Percentiles rank a stretch among this genome's conserved stretches.
These are phyloP conservation scores for Hyphopichia wangnamkhiaoensis DNA, from an alignment of 1,139 yeast species.

Conservation along the genomic window DNA sequence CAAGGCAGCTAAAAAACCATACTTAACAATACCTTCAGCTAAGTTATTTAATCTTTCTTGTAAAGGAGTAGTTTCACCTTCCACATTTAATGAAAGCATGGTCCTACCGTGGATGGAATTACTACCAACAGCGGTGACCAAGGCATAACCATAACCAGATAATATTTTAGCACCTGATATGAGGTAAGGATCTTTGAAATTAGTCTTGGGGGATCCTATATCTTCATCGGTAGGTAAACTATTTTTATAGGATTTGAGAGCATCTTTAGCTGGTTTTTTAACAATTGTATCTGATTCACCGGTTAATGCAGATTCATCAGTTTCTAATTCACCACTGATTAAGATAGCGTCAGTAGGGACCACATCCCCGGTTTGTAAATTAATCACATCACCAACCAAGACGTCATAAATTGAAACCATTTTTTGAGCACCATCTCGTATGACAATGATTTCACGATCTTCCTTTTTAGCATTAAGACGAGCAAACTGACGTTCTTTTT, in stretches of 20 bases:
- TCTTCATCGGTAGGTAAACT: constrained; percentile 42
- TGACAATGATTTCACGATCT: constrained; percentile 75
- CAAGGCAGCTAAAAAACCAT: constrained; percentile 84
- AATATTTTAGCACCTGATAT: constrained; percentile 89
- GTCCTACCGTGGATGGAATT: constrained; percentile 91
- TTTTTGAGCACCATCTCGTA: constrained; percentile 69
- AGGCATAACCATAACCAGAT: constrained; percentile 82
- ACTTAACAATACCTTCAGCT: constrained; percentile 92
- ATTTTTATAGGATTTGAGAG: constrained; percentile 35
- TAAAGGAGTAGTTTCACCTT: constrained; percentile 83
- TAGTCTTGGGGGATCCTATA: constrained; percentile 46
- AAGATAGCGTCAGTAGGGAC: constrained; percentile 86
- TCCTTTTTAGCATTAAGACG: constrained; percentile 85
- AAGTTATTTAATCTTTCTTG: constrained; percentile 78
- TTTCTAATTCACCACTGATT: constrained; percentile 75
- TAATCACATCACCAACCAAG: constrained; percentile 81
- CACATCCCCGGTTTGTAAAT: constrained; percentile 90
- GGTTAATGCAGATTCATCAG: constrained; percentile 90
- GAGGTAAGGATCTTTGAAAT: constrained; percentile 71
- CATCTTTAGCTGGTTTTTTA: constrained; percentile 58
- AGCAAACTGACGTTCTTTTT: constrained; percentile 92
- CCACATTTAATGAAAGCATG: constrained; percentile 73
- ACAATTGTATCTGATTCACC: constrained; percentile 88
- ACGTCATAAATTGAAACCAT: constrained; percentile 74
- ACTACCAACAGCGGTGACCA: constrained; percentile 88